phyloP scores from a whole-genome alignment of 2,329 filamentous ascomycete species.

The Fusarium praegraminearum region DNA sequence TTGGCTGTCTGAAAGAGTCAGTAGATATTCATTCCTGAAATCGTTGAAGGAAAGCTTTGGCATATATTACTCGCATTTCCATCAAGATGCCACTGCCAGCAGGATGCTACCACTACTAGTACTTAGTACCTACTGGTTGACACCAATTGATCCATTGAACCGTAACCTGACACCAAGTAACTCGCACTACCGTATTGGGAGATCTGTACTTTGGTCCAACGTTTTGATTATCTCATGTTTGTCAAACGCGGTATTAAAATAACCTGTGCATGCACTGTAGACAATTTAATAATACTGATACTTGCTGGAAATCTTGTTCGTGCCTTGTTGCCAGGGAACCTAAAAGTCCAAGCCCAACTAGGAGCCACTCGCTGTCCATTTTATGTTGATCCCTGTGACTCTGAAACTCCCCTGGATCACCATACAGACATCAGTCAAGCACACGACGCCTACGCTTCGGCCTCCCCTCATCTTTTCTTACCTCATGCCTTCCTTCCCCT shows the following conservation, averaged over 20 bases:
- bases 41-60: not conserved
- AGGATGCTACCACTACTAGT: not conserved
- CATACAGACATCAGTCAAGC: conserved; percentile 10
- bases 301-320: conserved; percentile 16
- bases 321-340: conserved; percentile 21
- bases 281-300: conserved; percentile 17
- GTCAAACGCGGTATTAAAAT: conserved; percentile 20
- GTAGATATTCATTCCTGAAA: not conserved
- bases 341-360: conserved; percentile 3
- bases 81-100: not conserved
- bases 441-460: conserved; percentile 18
- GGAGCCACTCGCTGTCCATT: conserved; percentile 33
- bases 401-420: conserved; percentile 49
- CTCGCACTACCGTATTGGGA: conserved; percentile 6
- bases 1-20: conserved; percentile 3
- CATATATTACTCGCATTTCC: not conserved
- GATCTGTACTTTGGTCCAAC: conserved; percentile 11
- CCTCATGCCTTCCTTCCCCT: conserved; percentile 22
- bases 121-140: no score
- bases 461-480: conserved; percentile 23
- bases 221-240: conserved; percentile 12
- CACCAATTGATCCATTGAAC: conserved; percentile 1
- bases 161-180: conserved; percentile 18
- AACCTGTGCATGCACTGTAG: conserved; percentile 1
- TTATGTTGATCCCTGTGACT: conserved; percentile 47